phyloP scores from a whole-genome alignment of 129 eudicot genomes.

The Pulicaria dysenterica region DNA sequence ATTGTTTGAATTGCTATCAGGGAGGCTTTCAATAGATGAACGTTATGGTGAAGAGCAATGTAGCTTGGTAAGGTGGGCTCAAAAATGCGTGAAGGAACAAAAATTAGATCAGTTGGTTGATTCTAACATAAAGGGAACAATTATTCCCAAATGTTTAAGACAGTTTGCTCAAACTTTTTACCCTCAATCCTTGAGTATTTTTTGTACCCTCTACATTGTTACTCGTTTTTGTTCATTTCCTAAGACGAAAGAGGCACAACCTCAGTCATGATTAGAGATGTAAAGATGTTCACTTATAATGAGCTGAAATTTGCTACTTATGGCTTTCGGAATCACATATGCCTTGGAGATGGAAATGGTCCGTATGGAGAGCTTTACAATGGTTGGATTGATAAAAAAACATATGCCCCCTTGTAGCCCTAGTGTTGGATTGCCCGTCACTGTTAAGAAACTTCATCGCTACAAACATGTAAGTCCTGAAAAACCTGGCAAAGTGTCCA shows the following conservation, averaged over 20 bases:
- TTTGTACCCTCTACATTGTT: too few species aligned
- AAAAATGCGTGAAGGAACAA: constrained; percentile 1
- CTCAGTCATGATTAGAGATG: constrained; percentile 22
- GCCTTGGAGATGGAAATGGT: constrained; percentile 40
- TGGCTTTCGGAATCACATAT: constrained; percentile 42
- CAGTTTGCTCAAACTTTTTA: not conserved
- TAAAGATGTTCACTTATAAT: constrained; percentile 41
- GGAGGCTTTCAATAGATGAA: constrained; percentile 14
- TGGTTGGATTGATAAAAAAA: constrained; percentile 54
- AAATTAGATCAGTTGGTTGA: constrained; percentile 8
- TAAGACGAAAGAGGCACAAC: not conserved
- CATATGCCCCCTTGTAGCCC: constrained; percentile 43
- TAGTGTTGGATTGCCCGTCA: constrained; percentile 47
- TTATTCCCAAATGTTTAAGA: not conserved
- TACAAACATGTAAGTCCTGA: constrained; percentile 50
- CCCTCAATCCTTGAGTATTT: too few species aligned
- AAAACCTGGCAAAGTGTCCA: constrained; percentile 37
- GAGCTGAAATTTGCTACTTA: constrained; percentile 51
- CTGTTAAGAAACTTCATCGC: constrained; percentile 40
- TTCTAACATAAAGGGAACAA: not conserved
- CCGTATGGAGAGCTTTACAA: constrained; percentile 43
- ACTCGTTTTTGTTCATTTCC: too few species aligned
- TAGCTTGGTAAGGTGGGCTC: constrained; percentile 16
- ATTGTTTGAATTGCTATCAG: constrained; percentile 2
- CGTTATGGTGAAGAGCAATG: not conserved